Conservation (phyloP, 2,329 filamentous ascomycete species). For the Botrytis cinerea region DNA sequence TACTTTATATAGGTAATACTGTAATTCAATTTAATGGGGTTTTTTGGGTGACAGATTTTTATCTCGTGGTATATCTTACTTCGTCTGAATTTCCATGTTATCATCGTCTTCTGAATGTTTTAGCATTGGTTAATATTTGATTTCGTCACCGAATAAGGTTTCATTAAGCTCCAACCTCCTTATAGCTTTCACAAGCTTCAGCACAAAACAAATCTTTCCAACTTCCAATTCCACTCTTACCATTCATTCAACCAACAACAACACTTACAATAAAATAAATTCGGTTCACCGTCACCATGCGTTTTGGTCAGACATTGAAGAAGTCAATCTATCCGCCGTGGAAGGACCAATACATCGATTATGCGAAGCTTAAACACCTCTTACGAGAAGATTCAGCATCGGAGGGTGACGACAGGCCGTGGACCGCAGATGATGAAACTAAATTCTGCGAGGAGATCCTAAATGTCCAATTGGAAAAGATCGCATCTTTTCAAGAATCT, state of each 20-base stretch:
- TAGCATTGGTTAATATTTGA: not conserved
- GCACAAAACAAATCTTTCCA: slow-evolving; percentile 9
- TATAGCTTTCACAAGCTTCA: slow-evolving; percentile 11
- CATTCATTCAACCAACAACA: not conserved
- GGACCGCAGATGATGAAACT: slow-evolving; percentile 94
- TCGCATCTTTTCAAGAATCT: slow-evolving; percentile 82
- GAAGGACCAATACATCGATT: slow-evolving; percentile 95
- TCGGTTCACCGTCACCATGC: slow-evolving; percentile 61
- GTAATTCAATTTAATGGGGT: not conserved
- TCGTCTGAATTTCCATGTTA: not conserved
- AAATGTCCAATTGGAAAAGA: slow-evolving; percentile 93
- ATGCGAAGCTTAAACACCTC: slow-evolving; percentile 86
- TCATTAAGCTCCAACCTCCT: slow-evolving; percentile 1
- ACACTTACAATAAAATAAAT: not conserved
- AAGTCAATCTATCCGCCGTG: slow-evolving; percentile 81
- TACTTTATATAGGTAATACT: not conserved
- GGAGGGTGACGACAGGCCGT: slow-evolving; percentile 60
- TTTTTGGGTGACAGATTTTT: not conserved
- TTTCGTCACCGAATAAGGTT: not conserved
- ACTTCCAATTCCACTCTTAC: slow-evolving; percentile 13
- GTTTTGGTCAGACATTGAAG: slow-evolving; percentile 87
- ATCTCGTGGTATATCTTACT: not conserved
- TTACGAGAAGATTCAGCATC: slow-evolving; percentile 68
- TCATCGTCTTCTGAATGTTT: not conserved
- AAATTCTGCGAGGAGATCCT: slow-evolving; percentile 93